phyloP scores from a whole-genome alignment of 2,329 filamentous ascomycete species.

The Pleoardoris graminearum region DNA sequence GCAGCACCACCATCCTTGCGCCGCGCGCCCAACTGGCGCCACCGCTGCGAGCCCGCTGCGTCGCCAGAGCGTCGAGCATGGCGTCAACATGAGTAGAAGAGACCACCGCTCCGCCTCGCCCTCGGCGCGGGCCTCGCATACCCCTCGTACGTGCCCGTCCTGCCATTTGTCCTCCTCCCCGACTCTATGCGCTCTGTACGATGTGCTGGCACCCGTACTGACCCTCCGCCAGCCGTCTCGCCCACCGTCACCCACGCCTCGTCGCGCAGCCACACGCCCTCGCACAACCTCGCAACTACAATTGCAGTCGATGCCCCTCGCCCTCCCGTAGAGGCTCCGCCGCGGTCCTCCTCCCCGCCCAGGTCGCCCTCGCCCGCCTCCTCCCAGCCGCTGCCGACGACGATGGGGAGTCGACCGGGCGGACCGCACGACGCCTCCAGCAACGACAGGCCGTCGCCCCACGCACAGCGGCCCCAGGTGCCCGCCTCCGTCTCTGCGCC shows the following conservation, averaged over 20 bases:
- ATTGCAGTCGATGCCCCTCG: conserved; percentile 54
- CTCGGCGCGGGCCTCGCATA: conserved; percentile 60
- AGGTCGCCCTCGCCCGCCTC: conserved; percentile 48
- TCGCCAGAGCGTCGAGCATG: conserved; percentile 18
- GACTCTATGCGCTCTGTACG: conserved; percentile 44
- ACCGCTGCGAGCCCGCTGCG: conserved; percentile 20
- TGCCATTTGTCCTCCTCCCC: conserved; percentile 18
- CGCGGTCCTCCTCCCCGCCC: conserved; percentile 60
- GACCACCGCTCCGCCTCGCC: conserved; percentile 54
- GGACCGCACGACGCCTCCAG: conserved; percentile 28
- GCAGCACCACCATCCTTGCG: background rate
- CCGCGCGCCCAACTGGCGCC: conserved; percentile 11
- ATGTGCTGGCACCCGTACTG: conserved; percentile 35
- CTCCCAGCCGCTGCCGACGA: conserved; percentile 30
- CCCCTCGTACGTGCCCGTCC: conserved; percentile 59
- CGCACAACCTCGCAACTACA: conserved; percentile 44
- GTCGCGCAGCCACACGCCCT: conserved; percentile 61
- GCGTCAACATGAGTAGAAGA: conserved; percentile 43
- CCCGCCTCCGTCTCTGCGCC: conserved; percentile 52
- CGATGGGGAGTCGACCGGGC: conserved; percentile 45
- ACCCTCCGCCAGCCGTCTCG: conserved; percentile 52
- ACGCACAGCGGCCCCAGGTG: conserved; percentile 35
- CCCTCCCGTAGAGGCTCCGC: conserved; percentile 55
- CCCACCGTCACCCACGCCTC: conserved; percentile 55
- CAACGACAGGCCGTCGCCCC: conserved; percentile 20